These are phyloP conservation scores for Gastrolobium bilobum DNA, from an alignment of 306 rosid genomes.

Conservation along the genomic window DNA sequence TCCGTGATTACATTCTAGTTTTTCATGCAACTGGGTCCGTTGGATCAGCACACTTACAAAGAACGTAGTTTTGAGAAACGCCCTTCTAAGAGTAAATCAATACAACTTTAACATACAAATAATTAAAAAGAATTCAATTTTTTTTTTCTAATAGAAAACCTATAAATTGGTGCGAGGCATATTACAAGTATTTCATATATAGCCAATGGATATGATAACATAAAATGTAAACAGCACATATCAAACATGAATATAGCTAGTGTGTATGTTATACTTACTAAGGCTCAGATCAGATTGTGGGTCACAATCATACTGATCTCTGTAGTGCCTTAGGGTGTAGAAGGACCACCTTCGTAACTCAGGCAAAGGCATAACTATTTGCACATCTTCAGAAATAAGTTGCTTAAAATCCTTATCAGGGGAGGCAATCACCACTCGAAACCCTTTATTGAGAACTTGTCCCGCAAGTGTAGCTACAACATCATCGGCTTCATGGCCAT, in stretches of 20 bases:
- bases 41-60: not conserved
- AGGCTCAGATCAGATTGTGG: constrained; percentile 90
- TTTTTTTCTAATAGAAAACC: not conserved
- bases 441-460: constrained; percentile 73
- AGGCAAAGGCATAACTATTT: constrained; percentile 86
- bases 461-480: constrained; percentile 88
- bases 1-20: constrained; percentile 21
- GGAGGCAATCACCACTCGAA: constrained; percentile 83
- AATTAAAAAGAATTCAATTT: not conserved
- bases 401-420: constrained; percentile 99
- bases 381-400: constrained; percentile 90
- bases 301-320: constrained; percentile 83
- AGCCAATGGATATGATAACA: constrained; percentile 21
- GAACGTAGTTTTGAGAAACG: constrained; percentile 12
- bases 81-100: constrained; percentile 31
- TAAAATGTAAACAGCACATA: not conserved
- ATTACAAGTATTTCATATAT: not conserved
- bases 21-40: constrained; percentile 18
- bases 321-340: constrained; percentile 83
- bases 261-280: constrained; percentile 64
- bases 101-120: not conserved
- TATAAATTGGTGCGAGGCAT: not conserved
- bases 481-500: constrained; percentile 95
- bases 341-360: constrained; percentile 92
- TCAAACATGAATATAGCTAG: constrained; percentile 28